Conservation (phyloP, 1,284 basidiomycete species). For the Cystodermella granulosa region DNA sequence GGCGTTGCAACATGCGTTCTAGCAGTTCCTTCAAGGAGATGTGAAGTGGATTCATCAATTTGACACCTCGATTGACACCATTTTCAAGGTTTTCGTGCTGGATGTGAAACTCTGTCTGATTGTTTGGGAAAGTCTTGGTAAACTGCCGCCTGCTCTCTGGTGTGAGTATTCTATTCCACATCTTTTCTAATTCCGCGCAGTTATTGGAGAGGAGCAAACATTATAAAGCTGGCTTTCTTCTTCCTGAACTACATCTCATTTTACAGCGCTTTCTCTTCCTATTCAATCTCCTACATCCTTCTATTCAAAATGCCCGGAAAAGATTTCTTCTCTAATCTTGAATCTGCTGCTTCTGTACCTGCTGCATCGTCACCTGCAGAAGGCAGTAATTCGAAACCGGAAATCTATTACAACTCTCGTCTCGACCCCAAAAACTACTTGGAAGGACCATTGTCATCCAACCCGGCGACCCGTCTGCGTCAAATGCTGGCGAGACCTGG, state of each 20-base stretch:
- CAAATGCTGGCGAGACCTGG: conserved; percentile 73
- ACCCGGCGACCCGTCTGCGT: conserved; percentile 65
- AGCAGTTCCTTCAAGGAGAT: too few relatives aligned
- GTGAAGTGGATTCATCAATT: too few relatives aligned
- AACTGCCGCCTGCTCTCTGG: too few relatives aligned
- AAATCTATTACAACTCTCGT: conserved; percentile 27
- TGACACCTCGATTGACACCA: too few relatives aligned
- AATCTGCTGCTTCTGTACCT: background rate
- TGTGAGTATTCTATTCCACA: too few relatives aligned
- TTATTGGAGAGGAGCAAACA: too few relatives aligned
- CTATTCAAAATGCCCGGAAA: conserved; percentile 8
- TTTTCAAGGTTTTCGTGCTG: too few relatives aligned
- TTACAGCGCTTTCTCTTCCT: background rate
- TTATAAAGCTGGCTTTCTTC: background rate
- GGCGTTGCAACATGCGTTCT: too few relatives aligned
- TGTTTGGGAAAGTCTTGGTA: too few relatives aligned
- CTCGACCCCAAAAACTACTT: conserved; percentile 63
- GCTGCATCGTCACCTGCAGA: background rate
- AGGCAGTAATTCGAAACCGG: background rate
- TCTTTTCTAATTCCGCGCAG: too few relatives aligned
- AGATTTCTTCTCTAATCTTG: conserved; percentile 7
- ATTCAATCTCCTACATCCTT: background rate
- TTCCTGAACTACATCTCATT: background rate
- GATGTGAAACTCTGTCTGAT: too few relatives aligned
- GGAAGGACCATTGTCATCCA: conserved; percentile 60